Evolutionary conservation across 345 rosid species (phyloP), one percentile per base, ranked within the genome.

Genomic region (Gossypioides kirkii): DNA sequence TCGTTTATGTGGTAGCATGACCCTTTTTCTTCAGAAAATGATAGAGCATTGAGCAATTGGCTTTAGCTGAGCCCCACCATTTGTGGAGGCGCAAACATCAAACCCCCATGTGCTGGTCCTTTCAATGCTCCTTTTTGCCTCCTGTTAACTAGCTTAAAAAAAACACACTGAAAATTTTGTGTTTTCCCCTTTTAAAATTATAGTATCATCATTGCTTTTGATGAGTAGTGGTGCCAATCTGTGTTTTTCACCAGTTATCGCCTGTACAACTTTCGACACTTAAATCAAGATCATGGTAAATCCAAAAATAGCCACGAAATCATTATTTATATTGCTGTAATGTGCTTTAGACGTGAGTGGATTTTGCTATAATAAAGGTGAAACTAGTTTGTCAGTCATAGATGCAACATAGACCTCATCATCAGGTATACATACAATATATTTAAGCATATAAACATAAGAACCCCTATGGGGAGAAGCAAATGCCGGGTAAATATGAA

Each of bases 1-100:
- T 13, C 16, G 50, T 26, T n/a, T 52, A 74, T 72, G 77, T 71
- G 81, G 67, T 45, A 52, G 42, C 23, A 6, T 43, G 13, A 0
- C 1, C 10, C 0, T 8, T 18, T 55, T 10, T 56, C 7, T 14
- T 10, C 65, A 61, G 45, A 63, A 41, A 64, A 18, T 18, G 50
- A 10, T 49, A 14, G 20, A 32, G 38, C 38, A 61, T 9, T 32
- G 10, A 17, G 67, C 41, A 60, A 60, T 28, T 60, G 43, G 49
- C 16, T 60, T 60, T 11, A 43, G 2, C 38, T 43, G 43, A 62
- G 25, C 54, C 70, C 17, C 25, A 8, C 52, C 68, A 38, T n/a
- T 42, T 65, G 70, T 22, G 53, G 70, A 8, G 67, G 23, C 43
- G 7, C 20, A 14, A 6, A 28, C 32, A 10, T 6, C 49, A 38